Evolutionary conservation across 306 rosid species (phyloP).

Genomic region (Dicorynia guianensis): DNA sequence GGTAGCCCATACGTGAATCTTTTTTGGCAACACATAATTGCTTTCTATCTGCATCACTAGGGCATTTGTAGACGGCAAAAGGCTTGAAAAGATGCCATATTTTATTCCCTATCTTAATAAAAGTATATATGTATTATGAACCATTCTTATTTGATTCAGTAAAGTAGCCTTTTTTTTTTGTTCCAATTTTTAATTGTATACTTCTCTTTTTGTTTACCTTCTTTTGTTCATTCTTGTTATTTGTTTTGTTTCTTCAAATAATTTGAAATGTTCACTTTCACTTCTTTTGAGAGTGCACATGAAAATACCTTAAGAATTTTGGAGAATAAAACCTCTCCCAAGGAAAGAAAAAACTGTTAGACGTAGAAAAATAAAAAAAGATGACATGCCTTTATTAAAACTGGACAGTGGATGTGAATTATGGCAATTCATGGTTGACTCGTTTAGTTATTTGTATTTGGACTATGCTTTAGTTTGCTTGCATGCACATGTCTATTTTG

Average conservation of each 20-base stretch:
- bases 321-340: too few relatives aligned
- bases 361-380: too few relatives aligned
- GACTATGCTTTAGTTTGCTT: background rate
- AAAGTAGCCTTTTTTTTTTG: background rate
- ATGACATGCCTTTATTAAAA: too few relatives aligned
- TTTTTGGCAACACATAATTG: background rate
- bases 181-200: too few relatives aligned
- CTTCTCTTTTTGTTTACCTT: background rate
- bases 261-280: background rate
- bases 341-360: too few relatives aligned
- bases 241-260: background rate
- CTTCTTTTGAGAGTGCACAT: background rate
- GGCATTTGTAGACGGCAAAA: background rate
- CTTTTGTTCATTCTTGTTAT: too few relatives aligned
- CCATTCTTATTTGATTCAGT: background rate
- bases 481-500: background rate
- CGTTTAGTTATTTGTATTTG: background rate
- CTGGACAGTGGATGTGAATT: too few relatives aligned
- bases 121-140: background rate
- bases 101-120: background rate
- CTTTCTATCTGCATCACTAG: background rate
- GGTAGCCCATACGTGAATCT: background rate
- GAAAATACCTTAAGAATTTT: too few relatives aligned
- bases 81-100: background rate
- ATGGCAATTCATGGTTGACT: too few relatives aligned